A percentile compares a stretch with the other conserved stretches of the same genome.
Evolutionary conservation across 139 green algal genomes (phyloP).

Genomic region (Coelastrella sp.): DNA sequence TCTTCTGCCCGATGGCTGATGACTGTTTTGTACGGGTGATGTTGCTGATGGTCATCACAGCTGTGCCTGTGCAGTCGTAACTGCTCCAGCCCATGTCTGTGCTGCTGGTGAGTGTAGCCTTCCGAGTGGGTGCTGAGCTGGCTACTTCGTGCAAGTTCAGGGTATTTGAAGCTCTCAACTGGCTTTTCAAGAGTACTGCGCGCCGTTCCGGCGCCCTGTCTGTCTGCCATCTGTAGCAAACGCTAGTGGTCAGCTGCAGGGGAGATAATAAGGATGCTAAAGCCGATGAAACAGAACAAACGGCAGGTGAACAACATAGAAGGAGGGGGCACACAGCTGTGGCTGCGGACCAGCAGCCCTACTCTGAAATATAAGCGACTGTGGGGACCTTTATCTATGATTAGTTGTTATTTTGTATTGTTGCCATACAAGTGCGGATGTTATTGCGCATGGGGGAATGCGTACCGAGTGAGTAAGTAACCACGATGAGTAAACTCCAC

Average conservation of each 20-base stretch:
- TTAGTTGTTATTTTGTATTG: no score
- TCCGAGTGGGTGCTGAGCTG: background rate
- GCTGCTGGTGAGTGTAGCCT: conserved; percentile 2
- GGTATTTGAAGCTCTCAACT: background rate
- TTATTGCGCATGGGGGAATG: no score
- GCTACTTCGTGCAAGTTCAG: background rate
- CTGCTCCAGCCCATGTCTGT: background rate
- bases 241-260: no score
- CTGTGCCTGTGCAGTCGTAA: background rate
- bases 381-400: no score
- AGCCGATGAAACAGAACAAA: no score
- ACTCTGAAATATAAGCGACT: no score
- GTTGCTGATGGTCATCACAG: conserved; percentile 2
- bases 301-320: no score
- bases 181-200: background rate
- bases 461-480: background rate
- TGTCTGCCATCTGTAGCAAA: background rate
- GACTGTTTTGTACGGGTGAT: background rate
- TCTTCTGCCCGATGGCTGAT: conserved; percentile 32
- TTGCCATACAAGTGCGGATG: no score
- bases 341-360: no score
- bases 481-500: background rate
- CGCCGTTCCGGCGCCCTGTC: background rate
- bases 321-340: no score
- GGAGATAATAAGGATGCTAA: no score